phyloP scores from a whole-genome alignment of 331 rosid genomes.

The Acacia pycnantha region DNA sequence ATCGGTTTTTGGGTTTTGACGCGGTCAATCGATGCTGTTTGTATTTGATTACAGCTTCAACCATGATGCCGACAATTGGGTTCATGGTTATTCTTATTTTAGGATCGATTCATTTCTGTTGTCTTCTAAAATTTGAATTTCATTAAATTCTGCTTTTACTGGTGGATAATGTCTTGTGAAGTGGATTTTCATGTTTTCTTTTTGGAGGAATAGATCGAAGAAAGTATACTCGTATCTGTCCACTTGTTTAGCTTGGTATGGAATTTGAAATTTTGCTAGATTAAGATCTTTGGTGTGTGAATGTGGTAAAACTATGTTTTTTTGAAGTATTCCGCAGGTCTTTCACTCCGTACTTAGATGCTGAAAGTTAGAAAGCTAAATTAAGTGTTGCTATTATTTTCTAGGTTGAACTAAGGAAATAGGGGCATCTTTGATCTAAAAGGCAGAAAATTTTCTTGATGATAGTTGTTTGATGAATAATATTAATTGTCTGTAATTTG shows the following conservation, averaged over 20 bases:
- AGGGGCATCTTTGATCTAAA: neutral
- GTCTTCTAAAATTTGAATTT: neutral
- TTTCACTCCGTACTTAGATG: neutral
- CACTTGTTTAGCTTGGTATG: neutral
- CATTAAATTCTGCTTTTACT: conserved; percentile 2
- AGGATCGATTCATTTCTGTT: neutral
- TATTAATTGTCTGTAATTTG: neutral
- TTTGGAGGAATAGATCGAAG: neutral
- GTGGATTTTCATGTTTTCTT: neutral
- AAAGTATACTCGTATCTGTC: neutral
- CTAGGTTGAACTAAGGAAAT: neutral
- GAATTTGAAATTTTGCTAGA: neutral
- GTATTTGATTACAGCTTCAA: neutral
- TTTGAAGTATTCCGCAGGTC: neutral
- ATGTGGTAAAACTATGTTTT: neutral
- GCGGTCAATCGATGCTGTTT: neutral
- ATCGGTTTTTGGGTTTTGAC: conserved; percentile 1
- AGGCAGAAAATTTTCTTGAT: neutral
- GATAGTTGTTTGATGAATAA: conserved; percentile 8
- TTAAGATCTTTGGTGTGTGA: neutral
- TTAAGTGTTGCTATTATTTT: neutral
- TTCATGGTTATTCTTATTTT: conserved; percentile 13
- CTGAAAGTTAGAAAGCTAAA: neutral
- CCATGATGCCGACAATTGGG: neutral
- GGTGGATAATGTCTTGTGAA: conserved; percentile 13